A percentile compares a stretch with the other conserved stretches of the same genome.
phyloP scores from a whole-genome alignment of 805 yeast species.

The Saccharomycopsis olivae region DNA sequence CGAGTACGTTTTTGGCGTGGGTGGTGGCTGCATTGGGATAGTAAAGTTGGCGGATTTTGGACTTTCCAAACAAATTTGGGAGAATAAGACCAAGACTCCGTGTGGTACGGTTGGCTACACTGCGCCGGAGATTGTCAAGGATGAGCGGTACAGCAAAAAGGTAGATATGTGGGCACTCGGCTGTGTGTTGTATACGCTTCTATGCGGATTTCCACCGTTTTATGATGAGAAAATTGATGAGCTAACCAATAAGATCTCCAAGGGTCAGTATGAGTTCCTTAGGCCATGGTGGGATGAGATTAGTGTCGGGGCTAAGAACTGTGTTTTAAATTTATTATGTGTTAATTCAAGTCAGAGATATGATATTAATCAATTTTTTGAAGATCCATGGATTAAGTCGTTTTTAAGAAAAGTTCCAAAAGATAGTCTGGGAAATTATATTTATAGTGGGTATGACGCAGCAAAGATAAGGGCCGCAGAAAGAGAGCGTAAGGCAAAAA shows the following conservation, averaged over 20 bases:
- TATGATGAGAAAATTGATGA: conserved; percentile 66
- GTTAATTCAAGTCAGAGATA: conserved; percentile 62
- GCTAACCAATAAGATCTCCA: conserved; percentile 69
- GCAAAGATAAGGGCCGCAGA: too few relatives aligned
- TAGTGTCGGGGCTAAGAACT: conserved; percentile 52
- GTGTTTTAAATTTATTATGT: conserved; percentile 56
- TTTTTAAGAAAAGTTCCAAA: conserved; percentile 16
- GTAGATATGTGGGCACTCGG: conserved; percentile 99
- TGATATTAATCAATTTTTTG: conserved; percentile 59
- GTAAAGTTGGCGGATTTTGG: conserved; percentile 96
- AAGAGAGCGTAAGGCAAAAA: not conserved
- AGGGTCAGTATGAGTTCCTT: conserved; percentile 65
- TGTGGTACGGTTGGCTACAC: conserved; percentile 99
- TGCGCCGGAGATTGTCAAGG: conserved; percentile 95
- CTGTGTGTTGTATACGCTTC: conserved; percentile 82
- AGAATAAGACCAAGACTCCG: conserved; percentile 86
- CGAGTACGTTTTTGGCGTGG: conserved; percentile 62
- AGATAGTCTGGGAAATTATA: conserved; percentile 9
- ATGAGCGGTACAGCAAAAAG: conserved; percentile 82
- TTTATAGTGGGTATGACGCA: conserved; percentile 13
- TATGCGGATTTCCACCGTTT: conserved; percentile 98
- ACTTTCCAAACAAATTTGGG: conserved; percentile 81
- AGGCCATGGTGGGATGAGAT: conserved; percentile 90
- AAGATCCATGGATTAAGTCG: conserved; percentile 62
- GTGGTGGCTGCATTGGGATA: conserved; percentile 86